Evolutionary conservation across 75 land plant species (phyloP), one percentile per base, ranked within the genome.

Genomic region (Adiantum capillusveneris): DNA sequence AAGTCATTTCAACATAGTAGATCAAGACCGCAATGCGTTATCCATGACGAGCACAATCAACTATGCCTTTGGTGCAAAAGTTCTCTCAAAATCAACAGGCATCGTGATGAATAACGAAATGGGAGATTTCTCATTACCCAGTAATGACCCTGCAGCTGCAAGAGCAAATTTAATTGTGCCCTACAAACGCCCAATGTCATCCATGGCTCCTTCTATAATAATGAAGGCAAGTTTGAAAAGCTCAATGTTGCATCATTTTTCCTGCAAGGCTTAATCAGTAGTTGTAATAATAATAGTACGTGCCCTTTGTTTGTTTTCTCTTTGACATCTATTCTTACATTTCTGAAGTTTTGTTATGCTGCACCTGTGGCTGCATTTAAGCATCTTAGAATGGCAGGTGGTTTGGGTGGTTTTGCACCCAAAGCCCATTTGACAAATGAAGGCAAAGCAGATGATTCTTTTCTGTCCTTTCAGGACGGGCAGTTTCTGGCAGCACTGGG

Each of bases 1-100:
- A n/a, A 84, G 95, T 65, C 98, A 93, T 57, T 77, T 88, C 42
- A 80, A 86, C 65, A 75, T 93, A 17, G 90, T 88, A 1, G 98
- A 93, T 75, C 62, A 71, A 1, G 85, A 93, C 0, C 49, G 98
- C 25, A 93, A 93, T 66, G 95, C 85, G 0, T 71, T 93, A 28
- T 86, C 98, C 1, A 61, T 93, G 87, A 93, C 98, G 13, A 76
- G 83, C 21, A 92, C 97, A 0, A 79, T 93, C 18, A 93, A 93
- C 52, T 70, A 45, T 30, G 26, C 30, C 1, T 93, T 93, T 68
- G 98, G 95, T 29, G 79, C 84, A 0, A 64, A 57, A n/a, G 44
- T 93, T 1, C 82, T 85, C 25, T 93, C 90, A 6, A 84, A 82
- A 39, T 78, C 90, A 1, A 93, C 98, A 1, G 94, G 98, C 0